A percentile compares a stretch with the other conserved stretches of the same genome.
phyloP scores from a whole-genome alignment of 2,329 filamentous ascomycete species.

The Trichoderma breve region DNA sequence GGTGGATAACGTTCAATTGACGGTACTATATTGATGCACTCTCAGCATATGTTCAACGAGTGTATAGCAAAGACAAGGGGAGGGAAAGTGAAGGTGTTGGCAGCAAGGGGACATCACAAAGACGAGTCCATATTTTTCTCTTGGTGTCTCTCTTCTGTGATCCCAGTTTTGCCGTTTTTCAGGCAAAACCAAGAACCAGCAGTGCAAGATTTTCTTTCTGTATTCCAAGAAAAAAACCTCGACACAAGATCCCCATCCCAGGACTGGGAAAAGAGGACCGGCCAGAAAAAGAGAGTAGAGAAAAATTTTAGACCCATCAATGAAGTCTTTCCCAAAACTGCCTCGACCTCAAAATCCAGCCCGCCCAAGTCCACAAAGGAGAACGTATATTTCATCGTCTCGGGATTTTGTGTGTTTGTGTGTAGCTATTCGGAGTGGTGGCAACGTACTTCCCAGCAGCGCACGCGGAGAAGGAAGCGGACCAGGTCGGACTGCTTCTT shows the following conservation, averaged over 20 bases:
- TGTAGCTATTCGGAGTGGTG: constrained; percentile 34
- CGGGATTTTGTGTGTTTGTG: background rate
- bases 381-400: constrained; percentile 8
- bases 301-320: background rate
- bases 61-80: constrained; percentile 69
- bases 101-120: background rate
- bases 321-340: background rate
- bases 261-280: background rate
- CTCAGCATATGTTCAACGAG: constrained; percentile 99
- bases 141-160: background rate
- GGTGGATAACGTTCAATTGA: constrained; percentile 99
- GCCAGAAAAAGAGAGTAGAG: background rate
- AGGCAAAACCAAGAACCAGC: background rate
- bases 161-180: background rate
- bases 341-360: constrained; percentile 9
- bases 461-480: constrained; percentile 98
- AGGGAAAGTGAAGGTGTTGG: constrained; percentile 19
- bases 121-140: background rate
- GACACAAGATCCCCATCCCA: background rate
- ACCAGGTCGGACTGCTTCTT: constrained; percentile 99
- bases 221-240: background rate
- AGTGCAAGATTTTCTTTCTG: background rate
- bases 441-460: constrained; percentile 98
- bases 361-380: constrained; percentile 20
- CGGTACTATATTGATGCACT: constrained; percentile 99